Conservation (phyloP, 139 green algal species). For the Chlorella sp. region DNA sequence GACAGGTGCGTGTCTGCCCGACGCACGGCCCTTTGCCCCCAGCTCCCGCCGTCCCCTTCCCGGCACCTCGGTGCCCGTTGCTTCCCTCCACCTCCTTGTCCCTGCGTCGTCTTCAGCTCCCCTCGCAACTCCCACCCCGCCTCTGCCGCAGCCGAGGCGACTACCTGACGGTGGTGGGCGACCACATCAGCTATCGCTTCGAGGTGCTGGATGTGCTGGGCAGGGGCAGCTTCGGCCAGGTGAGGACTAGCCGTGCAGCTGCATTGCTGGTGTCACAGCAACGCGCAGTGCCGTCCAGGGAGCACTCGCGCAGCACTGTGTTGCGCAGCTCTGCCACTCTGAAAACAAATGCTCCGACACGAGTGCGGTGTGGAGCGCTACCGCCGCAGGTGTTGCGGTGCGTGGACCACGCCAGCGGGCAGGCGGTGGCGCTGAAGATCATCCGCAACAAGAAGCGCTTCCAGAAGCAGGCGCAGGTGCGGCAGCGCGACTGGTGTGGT, state of each 20-base stretch:
- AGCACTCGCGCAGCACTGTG: not conserved
- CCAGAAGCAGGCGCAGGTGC: constrained; percentile 76
- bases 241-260: not conserved
- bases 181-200: constrained; percentile 58
- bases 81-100: too few species aligned
- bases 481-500: too few species aligned
- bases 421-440: constrained; percentile 85
- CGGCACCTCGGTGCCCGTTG: too few species aligned
- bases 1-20: too few species aligned
- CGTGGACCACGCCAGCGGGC: constrained; percentile 34
- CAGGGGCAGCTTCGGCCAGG: constrained; percentile 92
- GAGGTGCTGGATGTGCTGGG: constrained; percentile 80
- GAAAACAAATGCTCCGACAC: not conserved
- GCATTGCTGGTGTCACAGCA: not conserved
- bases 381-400: constrained; percentile 71
- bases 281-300: too few species aligned
- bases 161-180: constrained; percentile 23
- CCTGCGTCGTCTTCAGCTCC: too few species aligned
- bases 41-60: too few species aligned
- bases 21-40: too few species aligned
- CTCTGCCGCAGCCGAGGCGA: constrained; percentile 16
- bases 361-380: not conserved
- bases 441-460: constrained; percentile 98
- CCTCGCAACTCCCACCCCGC: too few species aligned
- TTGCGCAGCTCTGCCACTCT: not conserved